phyloP scores from a whole-genome alignment of 177 flowering plant genomes.

The Vitis hybrid region DNA sequence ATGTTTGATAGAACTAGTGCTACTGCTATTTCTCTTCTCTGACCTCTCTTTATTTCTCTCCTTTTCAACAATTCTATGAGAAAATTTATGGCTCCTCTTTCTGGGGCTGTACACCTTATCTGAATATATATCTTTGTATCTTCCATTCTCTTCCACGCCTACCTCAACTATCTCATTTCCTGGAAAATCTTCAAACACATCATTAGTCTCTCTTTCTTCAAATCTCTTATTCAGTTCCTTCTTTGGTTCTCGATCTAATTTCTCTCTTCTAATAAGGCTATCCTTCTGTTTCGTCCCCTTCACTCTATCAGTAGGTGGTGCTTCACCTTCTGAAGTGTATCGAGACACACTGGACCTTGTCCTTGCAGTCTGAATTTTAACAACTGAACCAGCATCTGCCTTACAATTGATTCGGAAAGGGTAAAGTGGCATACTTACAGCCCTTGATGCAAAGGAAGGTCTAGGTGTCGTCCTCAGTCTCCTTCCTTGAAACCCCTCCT shows the following conservation, averaged over 20 bases:
- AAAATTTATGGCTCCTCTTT: slow-evolving; percentile 18
- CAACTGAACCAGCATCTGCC: slow-evolving; percentile 21
- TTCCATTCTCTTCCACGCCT: slow-evolving; percentile 21
- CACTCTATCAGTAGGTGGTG: slow-evolving; percentile 17
- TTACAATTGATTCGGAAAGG: slow-evolving; percentile 16
- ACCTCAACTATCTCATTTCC: slow-evolving; percentile 29
- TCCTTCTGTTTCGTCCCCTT: slow-evolving; percentile 25
- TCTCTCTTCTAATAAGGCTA: slow-evolving; percentile 16
- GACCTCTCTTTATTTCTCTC: slow-evolving; percentile 17
- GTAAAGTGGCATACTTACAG: slow-evolving; percentile 26
- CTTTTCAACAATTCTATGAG: slow-evolving; percentile 9
- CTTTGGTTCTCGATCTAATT: slow-evolving; percentile 9
- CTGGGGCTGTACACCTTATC: slow-evolving; percentile 12
- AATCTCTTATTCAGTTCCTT: slow-evolving; percentile 12
- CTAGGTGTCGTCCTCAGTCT: slow-evolving; percentile 27
- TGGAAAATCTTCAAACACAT: slow-evolving; percentile 15
- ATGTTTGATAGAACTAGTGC: slow-evolving; percentile 14
- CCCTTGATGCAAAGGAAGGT: slow-evolving; percentile 25
- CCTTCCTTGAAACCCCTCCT: slow-evolving; percentile 65
- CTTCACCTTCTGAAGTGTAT: slow-evolving; percentile 18
- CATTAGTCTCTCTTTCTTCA: slow-evolving; percentile 18
- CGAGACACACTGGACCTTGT: slow-evolving; percentile 43
- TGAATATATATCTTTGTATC: slow-evolving; percentile 16
- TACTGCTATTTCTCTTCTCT: slow-evolving; percentile 17
- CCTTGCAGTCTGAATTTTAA: slow-evolving; percentile 37